phyloP scores from a whole-genome alignment of 2,329 filamentous ascomycete genomes.

The Clarireedia sp. region DNA sequence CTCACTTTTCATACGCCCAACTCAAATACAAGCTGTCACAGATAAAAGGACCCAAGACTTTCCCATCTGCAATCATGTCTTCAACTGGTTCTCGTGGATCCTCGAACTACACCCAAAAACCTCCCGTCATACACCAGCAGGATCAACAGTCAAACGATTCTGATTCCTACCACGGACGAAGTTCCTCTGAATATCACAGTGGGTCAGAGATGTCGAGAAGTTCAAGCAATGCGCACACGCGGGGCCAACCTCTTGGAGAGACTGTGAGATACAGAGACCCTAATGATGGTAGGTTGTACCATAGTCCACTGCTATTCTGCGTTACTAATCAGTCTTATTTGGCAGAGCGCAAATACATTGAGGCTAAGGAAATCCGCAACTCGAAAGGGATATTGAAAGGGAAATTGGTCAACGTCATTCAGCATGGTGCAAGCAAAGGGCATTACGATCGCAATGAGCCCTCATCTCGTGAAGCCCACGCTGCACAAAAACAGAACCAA shows the following conservation, averaged over 20 bases:
- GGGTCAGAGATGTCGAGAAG: background rate
- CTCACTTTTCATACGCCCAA: background rate
- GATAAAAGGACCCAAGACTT: background rate
- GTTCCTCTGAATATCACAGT: background rate
- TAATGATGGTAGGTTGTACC: background rate
- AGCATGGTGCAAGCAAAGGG: background rate
- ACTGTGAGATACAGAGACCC: slow-evolving; percentile 1
- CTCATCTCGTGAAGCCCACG: background rate
- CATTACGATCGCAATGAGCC: slow-evolving; percentile 3
- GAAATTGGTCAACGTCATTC: background rate
- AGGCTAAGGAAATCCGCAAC: background rate
- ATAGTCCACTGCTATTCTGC: background rate
- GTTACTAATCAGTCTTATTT: background rate
- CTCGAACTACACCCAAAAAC: background rate
- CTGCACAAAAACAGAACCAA: background rate
- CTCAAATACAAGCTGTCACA: background rate
- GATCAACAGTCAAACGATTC: background rate
- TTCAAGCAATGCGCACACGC: background rate
- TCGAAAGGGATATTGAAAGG: background rate
- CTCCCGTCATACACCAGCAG: background rate
- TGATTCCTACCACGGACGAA: background rate
- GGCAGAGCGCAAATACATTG: background rate
- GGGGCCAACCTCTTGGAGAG: background rate
- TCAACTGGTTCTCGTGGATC: slow-evolving; percentile 3
- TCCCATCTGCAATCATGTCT: background rate